phyloP scores from a whole-genome alignment of 2,329 filamentous ascomycete genomes.

The Clonostachys solani region DNA sequence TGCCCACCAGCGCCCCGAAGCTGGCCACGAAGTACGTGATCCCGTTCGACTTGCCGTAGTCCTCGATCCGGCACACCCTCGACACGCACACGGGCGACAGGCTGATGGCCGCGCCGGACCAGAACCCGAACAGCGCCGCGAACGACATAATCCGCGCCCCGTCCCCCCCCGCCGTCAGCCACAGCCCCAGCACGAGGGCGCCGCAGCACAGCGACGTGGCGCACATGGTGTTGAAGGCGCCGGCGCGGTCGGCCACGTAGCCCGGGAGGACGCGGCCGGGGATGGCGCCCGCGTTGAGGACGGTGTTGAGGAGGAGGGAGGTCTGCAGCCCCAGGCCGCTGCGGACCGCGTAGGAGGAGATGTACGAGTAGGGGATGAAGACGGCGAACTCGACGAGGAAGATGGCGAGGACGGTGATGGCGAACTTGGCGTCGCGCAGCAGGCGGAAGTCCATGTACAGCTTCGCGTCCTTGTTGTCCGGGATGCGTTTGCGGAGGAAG shows the following conservation, averaged over 20 bases:
- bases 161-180: conserved; percentile 48
- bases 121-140: conserved; percentile 64
- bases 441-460: conserved; percentile 43
- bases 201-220: conserved; percentile 27
- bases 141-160: conserved; percentile 54
- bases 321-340: conserved; percentile 49
- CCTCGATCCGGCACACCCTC: conserved; percentile 62
- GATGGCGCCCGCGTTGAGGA: conserved; percentile 67
- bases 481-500: conserved; percentile 36
- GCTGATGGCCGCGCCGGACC: conserved; percentile 66
- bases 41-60: conserved; percentile 67
- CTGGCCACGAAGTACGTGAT: conserved; percentile 67
- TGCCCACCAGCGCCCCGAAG: conserved; percentile 51
- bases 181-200: conserved; percentile 48
- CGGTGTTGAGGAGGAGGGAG: conserved; percentile 62
- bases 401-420: conserved; percentile 45
- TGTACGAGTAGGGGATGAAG: conserved; percentile 65
- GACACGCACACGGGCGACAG: conserved; percentile 69
- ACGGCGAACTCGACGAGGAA: conserved; percentile 58
- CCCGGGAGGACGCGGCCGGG: conserved; percentile 62
- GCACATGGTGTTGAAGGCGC: conserved; percentile 63
- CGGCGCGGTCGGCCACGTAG: conserved; percentile 61
- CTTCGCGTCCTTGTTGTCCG: conserved; percentile 37
- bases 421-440: conserved; percentile 44
- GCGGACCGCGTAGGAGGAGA: conserved; percentile 58